Percentiles rank a stretch among this genome's conserved stretches.
These are phyloP conservation scores for Myxozyma neotropica DNA, from an alignment of 805 yeast genomes.

Conservation along the genomic window DNA sequence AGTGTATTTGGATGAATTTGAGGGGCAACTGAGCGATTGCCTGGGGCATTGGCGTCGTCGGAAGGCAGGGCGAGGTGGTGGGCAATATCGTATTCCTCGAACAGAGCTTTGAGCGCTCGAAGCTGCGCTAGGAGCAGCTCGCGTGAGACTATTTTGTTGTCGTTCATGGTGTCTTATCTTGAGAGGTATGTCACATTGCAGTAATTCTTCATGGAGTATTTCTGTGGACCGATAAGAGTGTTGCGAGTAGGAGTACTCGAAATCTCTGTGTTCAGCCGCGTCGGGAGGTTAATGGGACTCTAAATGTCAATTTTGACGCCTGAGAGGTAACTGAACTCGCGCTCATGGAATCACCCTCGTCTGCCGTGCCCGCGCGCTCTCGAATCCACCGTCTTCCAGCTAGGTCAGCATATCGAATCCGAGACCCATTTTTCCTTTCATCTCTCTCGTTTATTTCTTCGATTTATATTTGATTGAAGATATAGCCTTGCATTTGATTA, in stretches of 20 bases:
- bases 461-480: background rate
- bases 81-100: background rate
- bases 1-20: conserved; percentile 14
- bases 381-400: conserved; percentile 16
- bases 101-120: conserved; percentile 2
- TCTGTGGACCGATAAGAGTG: background rate
- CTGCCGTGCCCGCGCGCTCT: background rate
- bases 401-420: background rate
- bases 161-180: background rate
- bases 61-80: conserved; percentile 1
- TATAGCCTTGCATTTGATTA: background rate
- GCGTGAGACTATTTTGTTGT: background rate
- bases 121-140: background rate
- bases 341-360: background rate
- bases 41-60: background rate
- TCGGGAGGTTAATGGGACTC: background rate
- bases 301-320: background rate
- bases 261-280: background rate
- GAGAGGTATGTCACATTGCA: background rate
- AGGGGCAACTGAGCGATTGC: background rate
- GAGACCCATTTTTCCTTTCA: background rate
- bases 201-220: background rate
- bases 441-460: background rate
- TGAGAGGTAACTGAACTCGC: background rate
- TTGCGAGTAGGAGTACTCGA: too few relatives aligned